Evolutionary conservation across 2,329 filamentous ascomycete species (phyloP).

Genomic region (Ophiocordyceps camponoti-rufipedis): DNA sequence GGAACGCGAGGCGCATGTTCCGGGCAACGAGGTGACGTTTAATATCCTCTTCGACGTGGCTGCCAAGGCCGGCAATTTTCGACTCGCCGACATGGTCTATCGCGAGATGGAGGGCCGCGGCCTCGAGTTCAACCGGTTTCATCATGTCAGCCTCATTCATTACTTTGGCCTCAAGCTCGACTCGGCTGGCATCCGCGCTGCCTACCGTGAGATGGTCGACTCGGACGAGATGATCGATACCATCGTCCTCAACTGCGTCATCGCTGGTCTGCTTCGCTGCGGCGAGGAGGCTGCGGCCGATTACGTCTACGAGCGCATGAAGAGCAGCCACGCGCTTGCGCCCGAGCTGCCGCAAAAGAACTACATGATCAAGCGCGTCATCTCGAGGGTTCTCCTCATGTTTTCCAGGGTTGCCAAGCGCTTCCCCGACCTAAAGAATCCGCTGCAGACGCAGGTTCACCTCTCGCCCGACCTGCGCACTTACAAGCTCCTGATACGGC

Average conservation of each 20-base stretch:
- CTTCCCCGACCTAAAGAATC: conserved; percentile 32
- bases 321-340: conserved; percentile 30
- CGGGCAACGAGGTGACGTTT: conserved; percentile 64
- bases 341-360: conserved; percentile 22
- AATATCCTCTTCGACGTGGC: conserved; percentile 85
- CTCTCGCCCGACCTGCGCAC: conserved; percentile 62
- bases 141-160: conserved; percentile 66
- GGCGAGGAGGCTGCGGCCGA: conserved; percentile 64
- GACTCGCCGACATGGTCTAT: conserved; percentile 68
- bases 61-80: conserved; percentile 67
- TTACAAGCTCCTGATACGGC: conserved; percentile 60
- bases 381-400: conserved; percentile 39
- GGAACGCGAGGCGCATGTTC: conserved; percentile 52
- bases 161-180: conserved; percentile 64
- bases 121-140: conserved; percentile 55
- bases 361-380: conserved; percentile 26
- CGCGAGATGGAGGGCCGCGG: conserved; percentile 59
- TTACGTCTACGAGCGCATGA: conserved; percentile 73
- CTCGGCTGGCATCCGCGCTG: conserved; percentile 52
- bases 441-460: conserved; percentile 42
- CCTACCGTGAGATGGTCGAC: conserved; percentile 70
- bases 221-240: conserved; percentile 80
- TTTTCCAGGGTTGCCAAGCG: conserved; percentile 34
- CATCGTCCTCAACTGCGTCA: conserved; percentile 69
- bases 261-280: conserved; percentile 57